A percentile compares a stretch with the other conserved stretches of the same genome.
phyloP scores from a whole-genome alignment of 2,329 filamentous ascomycete species.

The Aspergillus phoenicis region DNA sequence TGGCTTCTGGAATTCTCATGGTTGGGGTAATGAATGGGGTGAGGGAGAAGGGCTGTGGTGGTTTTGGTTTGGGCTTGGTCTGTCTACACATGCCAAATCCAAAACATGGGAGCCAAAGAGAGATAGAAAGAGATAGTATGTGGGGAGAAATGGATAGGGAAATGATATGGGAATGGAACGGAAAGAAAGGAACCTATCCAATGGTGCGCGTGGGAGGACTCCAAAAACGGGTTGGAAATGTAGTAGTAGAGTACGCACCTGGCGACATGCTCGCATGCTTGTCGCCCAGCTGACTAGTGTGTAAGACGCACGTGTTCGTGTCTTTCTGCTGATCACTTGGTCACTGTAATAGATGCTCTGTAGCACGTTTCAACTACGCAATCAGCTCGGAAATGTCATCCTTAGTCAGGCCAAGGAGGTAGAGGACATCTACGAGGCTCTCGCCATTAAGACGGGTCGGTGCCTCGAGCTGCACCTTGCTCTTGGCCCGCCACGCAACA shows the following conservation, averaged over 20 bases:
- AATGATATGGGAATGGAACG: neutral
- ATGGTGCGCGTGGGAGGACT: neutral
- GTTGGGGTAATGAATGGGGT: neutral
- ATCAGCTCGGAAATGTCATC: conserved; percentile 53
- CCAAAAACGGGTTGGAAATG: neutral
- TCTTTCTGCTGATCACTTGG: neutral
- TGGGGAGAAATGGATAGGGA: neutral
- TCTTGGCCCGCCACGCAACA: conserved; percentile 66
- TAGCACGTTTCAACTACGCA: conserved; percentile 7
- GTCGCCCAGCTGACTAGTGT: neutral
- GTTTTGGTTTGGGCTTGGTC: neutral
- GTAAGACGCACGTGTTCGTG: neutral
- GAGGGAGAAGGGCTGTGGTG: neutral
- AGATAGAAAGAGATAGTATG: neutral
- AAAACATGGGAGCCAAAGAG: neutral
- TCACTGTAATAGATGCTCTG: neutral
- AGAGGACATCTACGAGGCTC: conserved; percentile 60
- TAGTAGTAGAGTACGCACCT: neutral
- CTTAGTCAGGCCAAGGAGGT: conserved; percentile 57
- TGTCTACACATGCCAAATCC: conserved; percentile 1
- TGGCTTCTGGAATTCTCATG: neutral
- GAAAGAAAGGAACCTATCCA: neutral
- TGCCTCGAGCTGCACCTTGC: conserved; percentile 63
- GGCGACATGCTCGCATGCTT: neutral
- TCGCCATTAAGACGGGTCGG: conserved; percentile 62